A percentile compares a stretch with the other conserved stretches of the same genome.
These are phyloP conservation scores for Boletus chippewaensis DNA, from an alignment of 1,284 basidiomycete species.

Conservation along the genomic window DNA sequence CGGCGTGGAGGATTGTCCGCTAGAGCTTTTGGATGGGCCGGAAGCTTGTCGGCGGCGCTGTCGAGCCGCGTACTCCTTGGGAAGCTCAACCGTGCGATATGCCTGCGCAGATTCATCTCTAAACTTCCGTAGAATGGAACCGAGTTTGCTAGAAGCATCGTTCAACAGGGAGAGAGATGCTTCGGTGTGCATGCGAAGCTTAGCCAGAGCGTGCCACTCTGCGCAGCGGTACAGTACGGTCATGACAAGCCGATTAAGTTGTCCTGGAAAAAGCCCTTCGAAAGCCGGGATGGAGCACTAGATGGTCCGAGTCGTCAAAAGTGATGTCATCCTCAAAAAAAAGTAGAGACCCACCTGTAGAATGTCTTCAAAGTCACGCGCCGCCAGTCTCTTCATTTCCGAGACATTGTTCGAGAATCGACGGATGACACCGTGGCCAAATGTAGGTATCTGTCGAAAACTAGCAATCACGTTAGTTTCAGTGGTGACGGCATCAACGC, in stretches of 20 bases:
- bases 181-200: no score
- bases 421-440: conserved; percentile 6
- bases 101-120: no score
- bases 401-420: conserved; percentile 8
- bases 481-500: neutral
- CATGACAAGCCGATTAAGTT: no score
- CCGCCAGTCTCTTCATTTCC: conserved; percentile 6
- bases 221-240: no score
- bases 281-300: neutral
- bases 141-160: no score
- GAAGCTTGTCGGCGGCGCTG: neutral
- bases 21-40: neutral
- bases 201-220: no score
- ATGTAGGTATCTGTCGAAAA: conserved; percentile 1
- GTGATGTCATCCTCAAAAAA: neutral
- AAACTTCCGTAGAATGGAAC: no score
- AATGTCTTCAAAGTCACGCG: conserved; percentile 19
- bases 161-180: no score
- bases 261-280: no score
- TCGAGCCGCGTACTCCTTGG: neutral
- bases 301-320: neutral
- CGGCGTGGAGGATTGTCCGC: neutral
- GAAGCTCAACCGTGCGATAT: conserved; percentile 2
- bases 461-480: neutral
- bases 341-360: conserved; percentile 11